Percentiles rank a stretch among this genome's conserved stretches.
These are phyloP conservation scores for Lactuca sativa DNA, from an alignment of 129 eudicot genomes.

Conservation along the genomic window DNA sequence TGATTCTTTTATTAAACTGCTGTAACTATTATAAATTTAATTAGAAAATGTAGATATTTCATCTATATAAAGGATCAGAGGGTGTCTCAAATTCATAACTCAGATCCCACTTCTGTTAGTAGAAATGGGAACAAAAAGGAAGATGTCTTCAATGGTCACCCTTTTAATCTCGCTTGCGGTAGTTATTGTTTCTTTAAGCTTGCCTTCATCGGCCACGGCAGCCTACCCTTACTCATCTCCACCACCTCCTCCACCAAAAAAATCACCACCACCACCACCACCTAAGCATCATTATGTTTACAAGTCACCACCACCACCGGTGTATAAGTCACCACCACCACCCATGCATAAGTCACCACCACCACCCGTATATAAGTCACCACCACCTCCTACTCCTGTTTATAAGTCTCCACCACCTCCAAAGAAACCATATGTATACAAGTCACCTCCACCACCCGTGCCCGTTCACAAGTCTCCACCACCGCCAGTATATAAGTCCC, in stretches of 20 bases:
- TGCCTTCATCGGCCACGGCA: conserved; percentile 32
- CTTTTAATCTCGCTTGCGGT: conserved; percentile 22
- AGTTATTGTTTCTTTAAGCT: conserved; percentile 22
- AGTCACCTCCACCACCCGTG: not conserved
- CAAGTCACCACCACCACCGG: not conserved
- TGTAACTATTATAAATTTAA: not conserved
- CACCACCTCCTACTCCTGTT: conserved; percentile 22
- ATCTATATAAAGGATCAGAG: conserved; percentile 27
- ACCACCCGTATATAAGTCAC: conserved; percentile 19
- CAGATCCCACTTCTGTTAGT: conserved; percentile 11
- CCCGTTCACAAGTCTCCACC: conserved; percentile 19
- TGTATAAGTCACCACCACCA: conserved; percentile 24
- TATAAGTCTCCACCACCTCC: conserved; percentile 38
- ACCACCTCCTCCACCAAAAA: conserved; percentile 33
- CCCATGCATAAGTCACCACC: conserved; percentile 18
- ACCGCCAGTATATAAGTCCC: conserved; percentile 29
- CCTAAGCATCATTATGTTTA: conserved; percentile 2
- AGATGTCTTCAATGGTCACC: conserved; percentile 33
- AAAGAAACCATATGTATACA: not conserved
- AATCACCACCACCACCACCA: conserved; percentile 4
- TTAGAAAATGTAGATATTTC: not conserved
- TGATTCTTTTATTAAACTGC: not conserved
- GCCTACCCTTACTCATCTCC: conserved; percentile 27
- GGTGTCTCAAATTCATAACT: conserved; percentile 17
- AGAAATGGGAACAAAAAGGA: conserved; percentile 20